These are phyloP conservation scores for Boletus sp. DNA, from an alignment of 768 basidiomycete genomes.

Conservation along the genomic window DNA sequence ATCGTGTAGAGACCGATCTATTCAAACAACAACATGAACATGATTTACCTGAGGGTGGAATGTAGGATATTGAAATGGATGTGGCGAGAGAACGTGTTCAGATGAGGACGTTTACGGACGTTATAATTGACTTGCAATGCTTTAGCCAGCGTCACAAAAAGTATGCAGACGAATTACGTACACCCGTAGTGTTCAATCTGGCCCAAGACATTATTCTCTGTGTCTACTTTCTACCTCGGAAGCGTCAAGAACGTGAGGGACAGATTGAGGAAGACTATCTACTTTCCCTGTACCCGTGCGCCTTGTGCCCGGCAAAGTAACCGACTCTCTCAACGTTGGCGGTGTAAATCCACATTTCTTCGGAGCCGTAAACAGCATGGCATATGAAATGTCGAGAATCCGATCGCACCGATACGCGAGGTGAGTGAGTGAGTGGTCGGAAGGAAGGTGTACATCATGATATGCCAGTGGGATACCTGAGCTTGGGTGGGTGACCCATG, in stretches of 20 bases:
- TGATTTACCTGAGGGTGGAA: no score
- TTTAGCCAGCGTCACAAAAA: background rate
- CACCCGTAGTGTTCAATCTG: constrained; percentile 62
- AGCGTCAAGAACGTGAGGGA: background rate
- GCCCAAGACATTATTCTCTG: constrained; percentile 50
- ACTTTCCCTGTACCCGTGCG: constrained; percentile 46
- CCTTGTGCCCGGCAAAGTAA: constrained; percentile 51
- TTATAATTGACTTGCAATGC: constrained; percentile 44
- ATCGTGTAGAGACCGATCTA: no score
- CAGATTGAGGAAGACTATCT: background rate
- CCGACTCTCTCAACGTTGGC: constrained; percentile 40
- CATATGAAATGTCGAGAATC: constrained; percentile 49
- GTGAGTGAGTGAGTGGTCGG: constrained; percentile 11
- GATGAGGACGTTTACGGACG: constrained; percentile 41
- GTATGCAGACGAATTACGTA: constrained; percentile 27
- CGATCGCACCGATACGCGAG: constrained; percentile 36
- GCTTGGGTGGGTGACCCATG: constrained; percentile 40
- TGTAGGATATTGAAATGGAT: no score
- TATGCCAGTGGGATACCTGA: constrained; percentile 28
- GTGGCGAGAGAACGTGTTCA: no score
- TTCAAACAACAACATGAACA: no score
- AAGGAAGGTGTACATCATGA: background rate
- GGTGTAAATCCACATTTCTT: constrained; percentile 41
- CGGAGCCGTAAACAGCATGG: constrained; percentile 41
- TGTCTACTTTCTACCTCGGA: constrained; percentile 49